Base-by-base conservation (phyloP, 306 rosid genomes). In the Glycine soja region DNA sequence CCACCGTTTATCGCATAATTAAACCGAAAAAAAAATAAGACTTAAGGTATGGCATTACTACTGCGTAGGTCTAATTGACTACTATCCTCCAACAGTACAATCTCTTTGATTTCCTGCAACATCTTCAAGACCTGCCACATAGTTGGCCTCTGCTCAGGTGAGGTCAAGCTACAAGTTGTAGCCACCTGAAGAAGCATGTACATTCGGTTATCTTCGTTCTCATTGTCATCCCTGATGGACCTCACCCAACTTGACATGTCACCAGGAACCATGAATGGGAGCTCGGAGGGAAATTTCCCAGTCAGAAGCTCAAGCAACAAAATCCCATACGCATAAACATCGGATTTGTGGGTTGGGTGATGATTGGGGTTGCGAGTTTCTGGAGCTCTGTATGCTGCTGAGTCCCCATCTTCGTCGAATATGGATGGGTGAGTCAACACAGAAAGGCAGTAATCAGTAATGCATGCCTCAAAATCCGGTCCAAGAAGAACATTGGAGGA, bases 51-150 rank as follows among this genome's bases (percentile, higher is more conserved):
- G 59, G 43, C 72, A 62, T 69, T 7, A 62, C 68, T 16, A 61
- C 36, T 11, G 48, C 40, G 85, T 13, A n/a, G 88, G 63, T 83
- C 92, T 76, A 83, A 46, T n/a, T 90, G 91, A 80, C 36, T 42
- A 78, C 13, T 52, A 79, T 92, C 90, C 75, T 87, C 94, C 85
- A 79, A 78, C 40, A 89, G 76, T 13, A 85, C 91, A 70, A 80
- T 80, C 69, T 90, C 91, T 84, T 94, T 94, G 82, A 94, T 89
- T 88, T 94, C 97, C 73, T 91, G 98, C 68, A 94, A 86, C 97
- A 91, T 92, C 90, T 92, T 94, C 91, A 94, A 85, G 82, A 94
- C 98, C 88, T 90, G 94, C 97, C 98, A 90, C 98, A 92, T 91
- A 15, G 94, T 90, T 30, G 98, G 98, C 45, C 98, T 92, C 89